Evolutionary conservation across 352 stramenopile species (phyloP).

Genomic region (Phytophthora pisi): DNA sequence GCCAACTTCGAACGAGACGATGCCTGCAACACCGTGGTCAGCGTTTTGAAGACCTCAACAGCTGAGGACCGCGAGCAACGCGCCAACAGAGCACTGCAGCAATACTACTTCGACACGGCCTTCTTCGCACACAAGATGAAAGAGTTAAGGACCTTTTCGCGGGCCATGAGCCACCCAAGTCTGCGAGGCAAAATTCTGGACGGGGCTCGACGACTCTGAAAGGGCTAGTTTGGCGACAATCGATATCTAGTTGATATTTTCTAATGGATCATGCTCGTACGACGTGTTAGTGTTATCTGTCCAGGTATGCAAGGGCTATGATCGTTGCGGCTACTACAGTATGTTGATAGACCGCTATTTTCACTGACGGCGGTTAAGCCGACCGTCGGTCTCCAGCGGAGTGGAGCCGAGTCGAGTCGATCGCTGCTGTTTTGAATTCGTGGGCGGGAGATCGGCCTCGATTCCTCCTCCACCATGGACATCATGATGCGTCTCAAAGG

Average conservation of each 20-base stretch:
- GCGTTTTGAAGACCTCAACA: conserved; percentile 34
- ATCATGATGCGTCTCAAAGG: conserved; percentile 86
- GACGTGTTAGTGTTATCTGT: not conserved
- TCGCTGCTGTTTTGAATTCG: not conserved
- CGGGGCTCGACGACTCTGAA: not conserved
- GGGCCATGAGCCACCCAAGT: conserved; percentile 30
- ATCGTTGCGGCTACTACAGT: too few relatives aligned
- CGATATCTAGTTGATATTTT: not conserved
- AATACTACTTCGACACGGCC: conserved; percentile 67
- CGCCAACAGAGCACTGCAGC: conserved; percentile 20
- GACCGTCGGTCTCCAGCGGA: conserved; percentile 3
- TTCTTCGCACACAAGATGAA: conserved; percentile 67
- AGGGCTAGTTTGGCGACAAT: not conserved
- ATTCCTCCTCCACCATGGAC: conserved; percentile 52
- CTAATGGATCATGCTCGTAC: not conserved
- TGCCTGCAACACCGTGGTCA: conserved; percentile 47
- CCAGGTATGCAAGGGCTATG: not conserved
- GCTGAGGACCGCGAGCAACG: conserved; percentile 15
- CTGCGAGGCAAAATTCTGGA: conserved; percentile 22
- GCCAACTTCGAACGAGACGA: conserved; percentile 37
- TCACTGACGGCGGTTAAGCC: conserved; percentile 6
- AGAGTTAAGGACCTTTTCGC: conserved; percentile 41
- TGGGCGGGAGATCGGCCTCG: not conserved
- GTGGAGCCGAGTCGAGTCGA: not conserved
- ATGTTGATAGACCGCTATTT: conserved; percentile 1